Evolutionary conservation across 257 asterid genomes (phyloP).

Genomic region (Lithospermum erythrorhizon): DNA sequence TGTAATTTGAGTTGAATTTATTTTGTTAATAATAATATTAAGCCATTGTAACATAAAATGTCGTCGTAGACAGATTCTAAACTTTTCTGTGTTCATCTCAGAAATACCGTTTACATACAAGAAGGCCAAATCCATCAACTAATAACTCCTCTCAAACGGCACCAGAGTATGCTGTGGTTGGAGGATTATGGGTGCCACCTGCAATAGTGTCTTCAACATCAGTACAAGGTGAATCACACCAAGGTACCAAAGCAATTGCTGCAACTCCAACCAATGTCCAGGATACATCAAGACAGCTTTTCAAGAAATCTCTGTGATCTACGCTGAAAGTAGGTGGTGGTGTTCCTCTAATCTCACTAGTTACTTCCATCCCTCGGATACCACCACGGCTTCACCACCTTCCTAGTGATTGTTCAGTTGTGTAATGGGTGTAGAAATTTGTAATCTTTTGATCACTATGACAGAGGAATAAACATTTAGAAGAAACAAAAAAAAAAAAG

Average conservation of each 20-base stretch:
- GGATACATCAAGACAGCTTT: conserved; percentile 20
- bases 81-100: too few species aligned
- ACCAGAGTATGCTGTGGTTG: conserved; percentile 62
- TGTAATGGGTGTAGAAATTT: conserved; percentile 16
- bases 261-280: conserved; percentile 14
- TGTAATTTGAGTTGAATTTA: too few species aligned
- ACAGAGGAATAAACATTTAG: too few species aligned
- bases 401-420: conserved; percentile 6
- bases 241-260: too few species aligned
- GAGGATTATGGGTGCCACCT: conserved; percentile 58
- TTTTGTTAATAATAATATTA: too few species aligned
- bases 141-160: conserved; percentile 20
- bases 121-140: conserved; percentile 43
- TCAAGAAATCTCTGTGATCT: conserved; percentile 10
- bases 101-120: conserved; percentile 62
- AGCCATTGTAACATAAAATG: too few species aligned
- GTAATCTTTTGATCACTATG: conserved; percentile 5
- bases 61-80: too few species aligned
- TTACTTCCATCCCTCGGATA: conserved; percentile 17
- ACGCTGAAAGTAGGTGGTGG: conserved; percentile 15
- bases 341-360: conserved; percentile 8
- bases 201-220: conserved; percentile 38
- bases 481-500: too few species aligned
- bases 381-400: conserved; percentile 19
- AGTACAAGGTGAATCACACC: too few species aligned